Evolutionary conservation across 257 asterid species (phyloP).

Genomic region (Forsythia suspensa): DNA sequence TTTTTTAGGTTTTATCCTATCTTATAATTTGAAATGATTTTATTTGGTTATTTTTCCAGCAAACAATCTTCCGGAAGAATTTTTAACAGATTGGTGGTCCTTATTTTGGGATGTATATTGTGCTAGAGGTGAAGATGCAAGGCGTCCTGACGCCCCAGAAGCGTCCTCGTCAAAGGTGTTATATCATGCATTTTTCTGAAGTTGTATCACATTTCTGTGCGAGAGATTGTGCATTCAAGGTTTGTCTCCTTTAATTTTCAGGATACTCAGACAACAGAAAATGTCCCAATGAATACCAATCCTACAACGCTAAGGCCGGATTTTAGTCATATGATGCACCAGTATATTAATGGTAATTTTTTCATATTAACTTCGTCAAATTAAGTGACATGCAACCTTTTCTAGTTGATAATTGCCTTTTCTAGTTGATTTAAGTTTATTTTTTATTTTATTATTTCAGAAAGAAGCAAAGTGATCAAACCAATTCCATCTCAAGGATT

Average conservation of each 20-base stretch:
- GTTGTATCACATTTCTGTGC: background rate
- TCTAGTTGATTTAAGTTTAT: slow-evolving; percentile 10
- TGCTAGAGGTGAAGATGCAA: background rate
- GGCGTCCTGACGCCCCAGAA: background rate
- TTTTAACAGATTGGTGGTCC: slow-evolving; percentile 54
- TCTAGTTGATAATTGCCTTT: background rate
- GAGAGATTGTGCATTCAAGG: background rate
- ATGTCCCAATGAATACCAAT: background rate
- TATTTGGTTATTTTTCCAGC: slow-evolving; percentile 19
- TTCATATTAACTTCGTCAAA: background rate
- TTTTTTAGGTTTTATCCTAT: background rate
- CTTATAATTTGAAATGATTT: background rate
- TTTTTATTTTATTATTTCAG: slow-evolving; percentile 22
- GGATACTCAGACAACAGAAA: background rate
- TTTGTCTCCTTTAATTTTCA: background rate
- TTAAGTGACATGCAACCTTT: background rate
- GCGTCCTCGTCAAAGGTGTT: slow-evolving; percentile 14
- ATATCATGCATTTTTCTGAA: background rate
- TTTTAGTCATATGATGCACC: background rate
- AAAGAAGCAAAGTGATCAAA: background rate
- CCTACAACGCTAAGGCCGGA: background rate
- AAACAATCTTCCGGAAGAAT: slow-evolving; percentile 37
- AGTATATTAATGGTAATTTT: background rate
- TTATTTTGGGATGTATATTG: slow-evolving; percentile 35
- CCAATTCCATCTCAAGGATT: slow-evolving; percentile 12